A percentile compares a stretch with the other conserved stretches of the same genome.
Evolutionary conservation across 1,139 yeast species (phyloP).

Genomic region (Yamadazyma blattariae): DNA sequence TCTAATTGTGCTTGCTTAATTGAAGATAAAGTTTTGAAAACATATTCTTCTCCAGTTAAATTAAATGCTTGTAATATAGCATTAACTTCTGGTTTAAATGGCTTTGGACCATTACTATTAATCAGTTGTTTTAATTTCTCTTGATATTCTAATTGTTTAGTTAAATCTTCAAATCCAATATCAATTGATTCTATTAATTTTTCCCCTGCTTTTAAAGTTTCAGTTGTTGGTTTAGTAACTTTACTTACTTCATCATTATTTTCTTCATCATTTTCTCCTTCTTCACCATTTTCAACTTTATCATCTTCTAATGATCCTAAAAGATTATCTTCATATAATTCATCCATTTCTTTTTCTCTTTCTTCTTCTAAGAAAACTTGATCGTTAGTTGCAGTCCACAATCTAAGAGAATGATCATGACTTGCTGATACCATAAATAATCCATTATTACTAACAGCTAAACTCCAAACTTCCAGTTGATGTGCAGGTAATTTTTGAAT

Average conservation of each 20-base stretch:
- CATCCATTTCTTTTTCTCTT: conserved; percentile 92
- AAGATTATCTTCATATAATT: conserved; percentile 75
- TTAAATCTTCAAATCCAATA: conserved; percentile 70
- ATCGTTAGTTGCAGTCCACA: conserved; percentile 92
- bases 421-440: conserved; percentile 78
- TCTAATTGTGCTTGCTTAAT: conserved; percentile 85
- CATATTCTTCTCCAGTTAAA: conserved; percentile 73
- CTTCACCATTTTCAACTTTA: conserved; percentile 32
- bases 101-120: conserved; percentile 44
- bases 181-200: conserved; percentile 90
- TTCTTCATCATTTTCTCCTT: conserved; percentile 32
- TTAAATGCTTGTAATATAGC: conserved; percentile 70
- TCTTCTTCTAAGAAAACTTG: conserved; percentile 95
- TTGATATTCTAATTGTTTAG: conserved; percentile 50
- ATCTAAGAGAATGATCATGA: conserved; percentile 88
- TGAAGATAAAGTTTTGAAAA: conserved; percentile 63
- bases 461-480: conserved; percentile 90
- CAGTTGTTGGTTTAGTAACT: conserved; percentile 83
- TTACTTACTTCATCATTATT: conserved; percentile 56
- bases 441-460: conserved; percentile 75
- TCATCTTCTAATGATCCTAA: conserved; percentile 59
- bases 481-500: conserved; percentile 86
- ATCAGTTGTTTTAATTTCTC: conserved; percentile 30
- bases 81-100: conserved; percentile 60
- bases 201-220: conserved; percentile 94